Conservation (phyloP, 345 rosid genomes). For the Linum lewisii region DNA sequence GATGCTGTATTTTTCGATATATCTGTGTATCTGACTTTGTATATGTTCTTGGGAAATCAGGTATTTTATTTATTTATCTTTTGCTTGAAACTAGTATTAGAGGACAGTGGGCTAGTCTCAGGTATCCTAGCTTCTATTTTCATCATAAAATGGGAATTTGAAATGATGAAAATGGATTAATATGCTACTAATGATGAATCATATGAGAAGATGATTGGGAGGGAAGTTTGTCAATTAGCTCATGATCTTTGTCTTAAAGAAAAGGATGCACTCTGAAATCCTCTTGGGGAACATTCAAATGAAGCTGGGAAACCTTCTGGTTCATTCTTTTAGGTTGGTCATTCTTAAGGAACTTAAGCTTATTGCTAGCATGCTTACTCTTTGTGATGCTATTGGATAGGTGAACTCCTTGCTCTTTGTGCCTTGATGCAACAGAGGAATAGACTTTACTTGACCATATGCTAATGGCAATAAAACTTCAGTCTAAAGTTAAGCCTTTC, state of each 20-base stretch:
- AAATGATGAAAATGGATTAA: slow-evolving; percentile 30
- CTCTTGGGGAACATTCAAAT: slow-evolving; percentile 31
- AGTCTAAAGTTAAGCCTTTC: too few species aligned
- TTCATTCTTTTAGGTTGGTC: slow-evolving; percentile 42
- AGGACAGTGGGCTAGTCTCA: slow-evolving; percentile 46
- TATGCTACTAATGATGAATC: slow-evolving; percentile 25
- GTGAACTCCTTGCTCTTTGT: slow-evolving; percentile 51
- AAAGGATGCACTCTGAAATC: slow-evolving; percentile 41
- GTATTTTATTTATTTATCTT: slow-evolving; percentile 17
- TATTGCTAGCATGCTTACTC: slow-evolving; percentile 32
- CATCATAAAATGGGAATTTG: slow-evolving; percentile 67
- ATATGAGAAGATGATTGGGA: slow-evolving; percentile 26
- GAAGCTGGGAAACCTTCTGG: slow-evolving; percentile 42
- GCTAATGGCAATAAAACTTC: too few species aligned
- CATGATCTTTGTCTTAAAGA: too few species aligned
- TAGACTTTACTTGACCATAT: slow-evolving; percentile 55
- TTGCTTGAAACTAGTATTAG: slow-evolving; percentile 40
- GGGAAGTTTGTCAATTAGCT: too few species aligned
- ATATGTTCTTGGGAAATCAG: too few species aligned
- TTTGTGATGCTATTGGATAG: slow-evolving; percentile 55
- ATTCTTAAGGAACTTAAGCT: slow-evolving; percentile 44
- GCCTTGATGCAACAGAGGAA: slow-evolving; percentile 46
- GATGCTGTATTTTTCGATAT: too few species aligned
- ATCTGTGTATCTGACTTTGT: too few species aligned
- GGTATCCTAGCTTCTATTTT: slow-evolving; percentile 45